Evolutionary conservation across 2,329 filamentous ascomycete species (phyloP).

Genomic region (Pyricularia grisea): DNA sequence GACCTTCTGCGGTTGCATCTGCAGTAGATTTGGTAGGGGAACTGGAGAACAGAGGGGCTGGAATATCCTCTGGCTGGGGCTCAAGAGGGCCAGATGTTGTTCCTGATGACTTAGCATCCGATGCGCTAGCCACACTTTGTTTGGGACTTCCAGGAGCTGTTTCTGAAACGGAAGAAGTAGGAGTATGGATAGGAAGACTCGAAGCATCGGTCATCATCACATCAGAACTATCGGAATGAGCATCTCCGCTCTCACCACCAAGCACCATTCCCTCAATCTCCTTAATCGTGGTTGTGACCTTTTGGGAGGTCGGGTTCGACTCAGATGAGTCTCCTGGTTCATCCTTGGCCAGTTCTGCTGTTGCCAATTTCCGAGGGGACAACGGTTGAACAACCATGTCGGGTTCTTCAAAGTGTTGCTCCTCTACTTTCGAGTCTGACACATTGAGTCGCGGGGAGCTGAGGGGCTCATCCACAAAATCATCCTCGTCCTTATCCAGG

Average conservation of each 20-base stretch:
- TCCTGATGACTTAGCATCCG: neutral
- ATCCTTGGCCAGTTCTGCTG: neutral
- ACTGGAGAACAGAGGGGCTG: slow-evolving; percentile 48
- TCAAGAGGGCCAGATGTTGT: neutral
- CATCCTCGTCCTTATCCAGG: slow-evolving; percentile 55
- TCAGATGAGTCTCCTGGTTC: neutral
- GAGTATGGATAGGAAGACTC: neutral
- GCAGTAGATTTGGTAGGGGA: neutral
- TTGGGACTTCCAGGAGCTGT: neutral
- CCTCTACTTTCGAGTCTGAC: slow-evolving; percentile 45
- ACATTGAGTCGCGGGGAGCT: slow-evolving; percentile 58
- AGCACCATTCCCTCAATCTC: slow-evolving; percentile 5
- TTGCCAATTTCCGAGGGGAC: slow-evolving; percentile 35
- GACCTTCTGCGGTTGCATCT: neutral
- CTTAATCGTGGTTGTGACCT: slow-evolving; percentile 4
- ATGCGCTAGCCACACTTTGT: neutral
- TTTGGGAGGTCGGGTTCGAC: neutral
- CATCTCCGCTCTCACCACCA: slow-evolving; percentile 3
- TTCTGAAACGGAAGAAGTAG: neutral
- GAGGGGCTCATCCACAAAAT: slow-evolving; percentile 71
- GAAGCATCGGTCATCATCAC: neutral
- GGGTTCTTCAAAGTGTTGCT: slow-evolving; percentile 42
- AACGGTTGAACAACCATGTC: slow-evolving; percentile 48
- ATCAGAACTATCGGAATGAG: neutral
- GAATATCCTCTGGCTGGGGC: slow-evolving; percentile 45